Base-by-base conservation (phyloP, 805 yeast genomes). In the Candida anglica region DNA sequence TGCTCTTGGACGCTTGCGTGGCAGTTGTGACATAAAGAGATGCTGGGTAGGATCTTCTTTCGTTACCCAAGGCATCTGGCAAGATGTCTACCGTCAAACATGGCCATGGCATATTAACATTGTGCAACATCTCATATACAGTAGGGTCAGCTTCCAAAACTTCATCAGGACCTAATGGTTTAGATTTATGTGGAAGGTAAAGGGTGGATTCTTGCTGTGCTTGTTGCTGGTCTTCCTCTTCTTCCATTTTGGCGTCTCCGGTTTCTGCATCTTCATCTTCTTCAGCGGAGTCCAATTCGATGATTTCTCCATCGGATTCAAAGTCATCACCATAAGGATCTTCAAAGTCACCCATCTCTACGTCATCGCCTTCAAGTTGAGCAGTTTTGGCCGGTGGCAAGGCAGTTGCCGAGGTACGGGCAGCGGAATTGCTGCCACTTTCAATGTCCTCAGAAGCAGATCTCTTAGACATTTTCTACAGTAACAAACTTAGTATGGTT, bases 51-150 rank as follows among this genome's bases (percentile, higher is more conserved):
- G 74, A 73, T 63, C 95, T 77, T 66, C 98, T 81, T 59, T 88
- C 97, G 32, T 75, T 68, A 8, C 98, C 98, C 39, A 86, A 68
- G 33, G 69, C 67, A 56, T 93, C 98, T 5, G 96, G 95, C 34
- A 93, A 63, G 15, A 93, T 66, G 53, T 91, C 98, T 40, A 93
- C 69, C 3, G 97, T 87, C 54, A 93, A 65, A 63, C 97, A 88
- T 9, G 98, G 98, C 98, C 98, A 93, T 49, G 95, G 94, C 60
- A 91, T 66, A 58, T 86, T 86, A 39, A 91, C 86, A 49, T 85
- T 86, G 60, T 93, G 98, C 38, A 93, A 66, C 98, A 93, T 93
- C 52, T 91, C 95, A 57, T 93, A 93, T 3, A 91, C 96, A 6
- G 88, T 69, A 28, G 96, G 96, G 63, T 93, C 98, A 1, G 98